Percentiles rank a stretch among this genome's conserved stretches.
phyloP scores from a whole-genome alignment of 805 yeast genomes.

The Debaryomyces hansenii region DNA sequence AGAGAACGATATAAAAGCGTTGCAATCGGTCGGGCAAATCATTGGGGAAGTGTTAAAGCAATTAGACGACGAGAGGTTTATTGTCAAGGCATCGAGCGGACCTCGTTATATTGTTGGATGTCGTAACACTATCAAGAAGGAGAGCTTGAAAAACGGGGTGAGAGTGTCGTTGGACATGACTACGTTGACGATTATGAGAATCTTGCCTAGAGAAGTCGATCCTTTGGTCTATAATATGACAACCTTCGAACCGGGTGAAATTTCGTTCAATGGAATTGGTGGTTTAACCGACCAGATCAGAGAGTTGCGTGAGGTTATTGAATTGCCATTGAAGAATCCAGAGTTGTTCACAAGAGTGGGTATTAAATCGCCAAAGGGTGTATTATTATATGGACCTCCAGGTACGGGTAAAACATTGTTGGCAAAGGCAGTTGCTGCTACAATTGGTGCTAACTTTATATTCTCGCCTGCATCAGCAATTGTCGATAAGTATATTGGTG shows the following conservation, averaged over 20 bases:
- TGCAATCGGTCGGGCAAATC: slow-evolving; percentile 95
- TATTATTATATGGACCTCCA: slow-evolving; percentile 94
- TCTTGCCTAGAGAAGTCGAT: slow-evolving; percentile 96
- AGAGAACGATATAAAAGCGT: slow-evolving; percentile 94
- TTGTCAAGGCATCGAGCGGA: slow-evolving; percentile 95
- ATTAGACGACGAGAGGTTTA: slow-evolving; percentile 89
- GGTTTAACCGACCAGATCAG: slow-evolving; percentile 94
- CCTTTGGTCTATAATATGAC: slow-evolving; percentile 98
- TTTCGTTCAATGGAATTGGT: slow-evolving; percentile 93
- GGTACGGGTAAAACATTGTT: slow-evolving; percentile 96
- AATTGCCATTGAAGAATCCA: slow-evolving; percentile 94
- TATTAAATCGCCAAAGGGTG: slow-evolving; percentile 98
- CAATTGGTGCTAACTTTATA: slow-evolving; percentile 96
- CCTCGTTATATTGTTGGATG: slow-evolving; percentile 98
- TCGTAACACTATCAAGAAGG: slow-evolving; percentile 86
- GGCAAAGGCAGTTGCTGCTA: slow-evolving; percentile 98
- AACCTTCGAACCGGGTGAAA: slow-evolving; percentile 95
- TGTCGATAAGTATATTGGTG: slow-evolving; percentile 97
- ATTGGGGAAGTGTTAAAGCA: slow-evolving; percentile 97
- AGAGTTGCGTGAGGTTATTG: slow-evolving; percentile 96
- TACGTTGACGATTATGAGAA: slow-evolving; percentile 95
- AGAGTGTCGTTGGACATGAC: slow-evolving; percentile 98
- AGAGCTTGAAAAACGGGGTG: slow-evolving; percentile 84
- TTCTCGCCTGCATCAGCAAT: slow-evolving; percentile 98
- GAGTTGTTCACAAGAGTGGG: slow-evolving; percentile 95